phyloP scores from a whole-genome alignment of 257 asterid genomes.

The Nemophila menziesii region DNA sequence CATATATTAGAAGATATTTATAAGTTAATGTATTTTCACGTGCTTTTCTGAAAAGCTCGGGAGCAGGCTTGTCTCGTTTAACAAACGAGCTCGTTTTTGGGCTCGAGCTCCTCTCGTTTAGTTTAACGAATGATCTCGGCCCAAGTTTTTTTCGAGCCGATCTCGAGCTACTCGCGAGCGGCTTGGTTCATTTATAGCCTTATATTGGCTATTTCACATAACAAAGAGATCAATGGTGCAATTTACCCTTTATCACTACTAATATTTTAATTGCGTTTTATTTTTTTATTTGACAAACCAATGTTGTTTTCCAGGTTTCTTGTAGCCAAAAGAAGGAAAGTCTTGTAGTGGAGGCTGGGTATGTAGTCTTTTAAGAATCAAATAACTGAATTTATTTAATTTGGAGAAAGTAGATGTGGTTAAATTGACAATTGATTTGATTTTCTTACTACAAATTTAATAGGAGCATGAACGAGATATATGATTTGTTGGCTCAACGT shows the following conservation, averaged over 20 bases:
- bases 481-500: slow-evolving; percentile 63
- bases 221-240: no score
- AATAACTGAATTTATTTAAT: not conserved
- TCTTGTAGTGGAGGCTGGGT: slow-evolving; percentile 23
- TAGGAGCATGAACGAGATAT: slow-evolving; percentile 80
- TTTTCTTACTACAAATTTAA: slow-evolving; percentile 9
- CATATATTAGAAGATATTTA: no score
- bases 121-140: no score
- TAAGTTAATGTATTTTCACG: no score
- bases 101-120: no score
- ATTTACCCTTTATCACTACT: not conserved
- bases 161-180: no score
- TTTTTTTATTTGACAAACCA: not conserved
- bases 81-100: no score
- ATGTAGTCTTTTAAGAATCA: slow-evolving; percentile 10
- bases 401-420: not conserved
- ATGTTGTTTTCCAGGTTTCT: slow-evolving; percentile 18
- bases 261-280: not conserved
- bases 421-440: not conserved
- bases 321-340: slow-evolving; percentile 19
- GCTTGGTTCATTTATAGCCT: no score
- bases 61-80: no score
- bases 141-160: no score
- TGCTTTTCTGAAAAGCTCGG: no score
- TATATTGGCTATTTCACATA: no score